phyloP scores from a whole-genome alignment of 345 rosid species.

The Brassica nigra region DNA sequence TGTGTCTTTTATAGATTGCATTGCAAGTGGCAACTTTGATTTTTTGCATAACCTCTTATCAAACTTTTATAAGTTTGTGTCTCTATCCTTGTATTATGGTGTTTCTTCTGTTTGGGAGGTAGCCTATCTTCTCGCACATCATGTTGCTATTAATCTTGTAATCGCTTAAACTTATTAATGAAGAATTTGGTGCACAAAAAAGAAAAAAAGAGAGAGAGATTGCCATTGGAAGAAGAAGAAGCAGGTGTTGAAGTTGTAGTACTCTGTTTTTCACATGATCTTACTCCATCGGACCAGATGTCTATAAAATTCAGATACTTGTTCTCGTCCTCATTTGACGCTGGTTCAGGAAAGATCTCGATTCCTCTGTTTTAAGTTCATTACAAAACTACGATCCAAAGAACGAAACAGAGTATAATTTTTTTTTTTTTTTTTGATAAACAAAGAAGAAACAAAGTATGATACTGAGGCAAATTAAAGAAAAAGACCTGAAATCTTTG shows the following conservation, averaged over 20 bases:
- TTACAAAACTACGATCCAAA: not conserved
- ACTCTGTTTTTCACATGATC: constrained; percentile 37
- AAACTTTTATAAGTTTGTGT: too few species aligned
- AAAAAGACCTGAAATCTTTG: constrained; percentile 13
- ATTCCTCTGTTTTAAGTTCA: constrained; percentile 28
- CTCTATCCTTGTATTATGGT: too few species aligned
- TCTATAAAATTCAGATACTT: constrained; percentile 55
- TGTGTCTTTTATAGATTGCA: too few species aligned
- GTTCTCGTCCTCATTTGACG: constrained; percentile 27
- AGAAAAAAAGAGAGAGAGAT: constrained; percentile 3
- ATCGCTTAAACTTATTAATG: too few species aligned
- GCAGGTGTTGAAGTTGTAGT: constrained; percentile 17
- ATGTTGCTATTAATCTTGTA: too few species aligned
- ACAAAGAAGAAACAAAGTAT: not conserved
- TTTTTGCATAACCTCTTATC: too few species aligned
- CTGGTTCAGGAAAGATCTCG: constrained; percentile 18
- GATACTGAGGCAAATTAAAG: not conserved
- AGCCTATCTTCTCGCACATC: too few species aligned
- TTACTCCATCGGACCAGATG: constrained; percentile 55
- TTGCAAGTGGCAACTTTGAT: too few species aligned
- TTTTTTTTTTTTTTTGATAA: too few species aligned
- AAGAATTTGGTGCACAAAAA: too few species aligned
- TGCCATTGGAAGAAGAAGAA: constrained; percentile 42
- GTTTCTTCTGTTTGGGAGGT: too few species aligned
- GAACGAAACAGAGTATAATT: not conserved